Conservation (phyloP, 2,329 filamentous ascomycete genomes). For the Fusarium redolens region DNA sequence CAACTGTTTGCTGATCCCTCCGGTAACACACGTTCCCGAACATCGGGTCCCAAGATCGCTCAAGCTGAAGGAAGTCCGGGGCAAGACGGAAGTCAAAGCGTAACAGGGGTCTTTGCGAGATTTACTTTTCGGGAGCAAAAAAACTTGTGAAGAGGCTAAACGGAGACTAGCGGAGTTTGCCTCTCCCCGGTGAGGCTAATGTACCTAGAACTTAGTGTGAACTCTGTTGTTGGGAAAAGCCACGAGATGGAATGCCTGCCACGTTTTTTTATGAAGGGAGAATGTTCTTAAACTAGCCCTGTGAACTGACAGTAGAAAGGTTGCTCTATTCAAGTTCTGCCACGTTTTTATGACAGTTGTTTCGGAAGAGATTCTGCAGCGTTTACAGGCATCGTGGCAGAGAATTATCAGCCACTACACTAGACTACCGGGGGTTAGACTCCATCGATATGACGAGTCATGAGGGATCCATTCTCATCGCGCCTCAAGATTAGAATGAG, state of each 20-base stretch:
- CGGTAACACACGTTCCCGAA: background rate
- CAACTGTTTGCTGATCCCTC: background rate
- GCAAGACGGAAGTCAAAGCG: slow-evolving; percentile 3
- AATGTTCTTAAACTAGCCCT: background rate
- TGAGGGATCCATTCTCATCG: background rate
- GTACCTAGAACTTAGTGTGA: background rate
- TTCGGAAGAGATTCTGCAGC: accelerated
- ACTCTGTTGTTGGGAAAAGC: background rate
- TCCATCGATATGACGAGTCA: background rate
- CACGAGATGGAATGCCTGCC: background rate
- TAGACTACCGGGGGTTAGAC: background rate
- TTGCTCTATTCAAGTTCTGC: no score
- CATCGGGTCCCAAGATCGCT: background rate
- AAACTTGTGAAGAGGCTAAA: background rate
- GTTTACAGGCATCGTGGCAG: background rate
- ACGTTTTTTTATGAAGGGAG: background rate
- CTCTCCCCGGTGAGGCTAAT: background rate
- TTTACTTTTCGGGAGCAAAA: background rate
- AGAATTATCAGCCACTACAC: background rate
- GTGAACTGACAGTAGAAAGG: no score
- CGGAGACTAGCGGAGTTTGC: background rate
- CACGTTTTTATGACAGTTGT: background rate
- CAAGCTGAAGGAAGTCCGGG: background rate
- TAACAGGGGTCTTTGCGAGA: background rate
- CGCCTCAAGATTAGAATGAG: background rate